Percentiles rank a stretch among this genome's conserved stretches.
These are phyloP conservation scores for Candida anutae DNA, from an alignment of 1,139 yeast species.

Conservation along the genomic window DNA sequence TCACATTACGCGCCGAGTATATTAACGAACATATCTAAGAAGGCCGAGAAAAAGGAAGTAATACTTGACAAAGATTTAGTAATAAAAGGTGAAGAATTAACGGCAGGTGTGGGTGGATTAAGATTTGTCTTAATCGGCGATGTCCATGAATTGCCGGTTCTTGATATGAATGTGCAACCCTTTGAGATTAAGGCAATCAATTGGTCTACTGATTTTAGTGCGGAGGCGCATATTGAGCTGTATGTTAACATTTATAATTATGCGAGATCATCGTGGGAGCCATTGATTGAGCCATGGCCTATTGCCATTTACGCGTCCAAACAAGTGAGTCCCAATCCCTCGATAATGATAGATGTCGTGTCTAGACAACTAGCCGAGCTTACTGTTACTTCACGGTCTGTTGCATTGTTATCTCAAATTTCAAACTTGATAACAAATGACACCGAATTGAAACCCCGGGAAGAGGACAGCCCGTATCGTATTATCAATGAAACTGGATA, in stretches of 20 bases:
- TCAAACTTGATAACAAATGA: conserved; percentile 49
- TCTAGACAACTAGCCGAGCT: conserved; percentile 75
- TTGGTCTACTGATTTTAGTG: conserved; percentile 85
- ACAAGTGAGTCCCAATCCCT: conserved; percentile 33
- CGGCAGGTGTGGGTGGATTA: conserved; percentile 69
- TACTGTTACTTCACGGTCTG: conserved; percentile 73
- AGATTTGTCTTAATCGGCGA: conserved; percentile 88
- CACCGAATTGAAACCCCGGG: conserved; percentile 55
- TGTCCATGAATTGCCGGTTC: conserved; percentile 85
- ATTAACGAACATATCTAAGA: conserved; percentile 31
- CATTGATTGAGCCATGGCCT: conserved; percentile 84
- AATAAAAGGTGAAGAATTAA: conserved; percentile 65
- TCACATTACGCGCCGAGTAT: conserved; percentile 65
- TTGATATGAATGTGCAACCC: conserved; percentile 73
- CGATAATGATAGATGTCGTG: conserved; percentile 52
- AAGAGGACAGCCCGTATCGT: conserved; percentile 74
- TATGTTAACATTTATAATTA: conserved; percentile 80
- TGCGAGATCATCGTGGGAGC: conserved; percentile 94
- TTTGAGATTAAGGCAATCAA: conserved; percentile 67
- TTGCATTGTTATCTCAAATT: conserved; percentile 69
- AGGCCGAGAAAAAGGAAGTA: conserved; percentile 1
- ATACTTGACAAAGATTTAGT: conserved; percentile 16
- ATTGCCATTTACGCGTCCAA: conserved; percentile 64
- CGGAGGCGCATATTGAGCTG: conserved; percentile 62
- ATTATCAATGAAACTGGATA: conserved; percentile 82